Conservation (phyloP, 352 stramenopile species). For the Phytophthora megakarya region DNA sequence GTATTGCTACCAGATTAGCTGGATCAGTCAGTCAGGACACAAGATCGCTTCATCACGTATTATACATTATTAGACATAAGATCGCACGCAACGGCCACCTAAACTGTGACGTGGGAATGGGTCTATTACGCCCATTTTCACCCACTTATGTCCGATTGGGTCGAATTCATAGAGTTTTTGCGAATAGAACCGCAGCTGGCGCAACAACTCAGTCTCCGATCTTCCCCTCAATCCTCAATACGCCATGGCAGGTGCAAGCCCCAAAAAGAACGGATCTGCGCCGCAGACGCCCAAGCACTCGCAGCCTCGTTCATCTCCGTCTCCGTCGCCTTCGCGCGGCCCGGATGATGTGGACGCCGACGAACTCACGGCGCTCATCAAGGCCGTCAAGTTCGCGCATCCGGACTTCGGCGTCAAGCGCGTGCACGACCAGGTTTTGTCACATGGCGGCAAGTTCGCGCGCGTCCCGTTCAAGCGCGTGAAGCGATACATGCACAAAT, state of each 20-base stretch:
- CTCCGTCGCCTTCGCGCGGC: conserved; percentile 33
- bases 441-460: conserved; percentile 79
- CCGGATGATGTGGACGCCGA: conserved; percentile 62
- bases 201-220: conserved; percentile 24
- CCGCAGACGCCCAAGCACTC: conserved; percentile 40
- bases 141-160: neutral
- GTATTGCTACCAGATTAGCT: neutral
- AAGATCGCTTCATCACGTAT: too few relatives aligned
- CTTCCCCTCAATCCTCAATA: too few relatives aligned
- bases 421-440: conserved; percentile 75
- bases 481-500: conserved; percentile 87
- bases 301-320: conserved; percentile 25
- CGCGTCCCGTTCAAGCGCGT: conserved; percentile 81
- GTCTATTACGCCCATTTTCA: neutral
- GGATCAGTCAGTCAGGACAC: too few relatives aligned
- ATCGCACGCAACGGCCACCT: too few relatives aligned
- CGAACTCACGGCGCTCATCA: conserved; percentile 85
- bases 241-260: conserved; percentile 34
- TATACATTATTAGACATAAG: too few relatives aligned
- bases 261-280: conserved; percentile 34
- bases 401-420: conserved; percentile 84
- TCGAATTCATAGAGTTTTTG: neutral
- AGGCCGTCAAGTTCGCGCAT: conserved; percentile 89
- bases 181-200: conserved; percentile 9
- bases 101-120: conserved; percentile 25